Conservation (phyloP, 441 rosid species). For the Cnidoscolus chayamansa region DNA sequence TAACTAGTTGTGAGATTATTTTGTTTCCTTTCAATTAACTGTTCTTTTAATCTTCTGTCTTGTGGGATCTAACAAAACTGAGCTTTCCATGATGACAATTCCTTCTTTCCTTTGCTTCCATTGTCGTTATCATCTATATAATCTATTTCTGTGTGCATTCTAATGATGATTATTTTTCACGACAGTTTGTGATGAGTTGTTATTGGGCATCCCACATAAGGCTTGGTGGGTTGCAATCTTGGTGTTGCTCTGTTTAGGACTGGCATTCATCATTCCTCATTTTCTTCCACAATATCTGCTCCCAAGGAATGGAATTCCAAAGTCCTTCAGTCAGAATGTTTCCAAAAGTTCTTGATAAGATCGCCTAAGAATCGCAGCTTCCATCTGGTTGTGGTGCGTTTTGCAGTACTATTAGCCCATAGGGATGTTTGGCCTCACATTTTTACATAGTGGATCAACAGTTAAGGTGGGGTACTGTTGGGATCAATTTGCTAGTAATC, state of each 20-base stretch:
- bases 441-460: neutral
- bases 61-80: neutral
- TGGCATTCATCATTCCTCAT: conserved; percentile 50
- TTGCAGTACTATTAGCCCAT: neutral
- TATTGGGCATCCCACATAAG: conserved; percentile 63
- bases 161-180: conserved; percentile 12
- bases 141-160: neutral
- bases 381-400: neutral
- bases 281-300: conserved; percentile 58
- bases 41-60: neutral
- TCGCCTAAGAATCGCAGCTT: neutral
- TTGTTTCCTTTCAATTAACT: neutral
- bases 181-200: conserved; percentile 78
- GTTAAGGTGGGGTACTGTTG: neutral
- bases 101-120: neutral
- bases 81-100: neutral
- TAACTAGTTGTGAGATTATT: neutral
- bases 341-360: conserved; percentile 40
- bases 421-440: neutral
- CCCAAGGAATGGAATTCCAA: conserved; percentile 24
- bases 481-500: neutral
- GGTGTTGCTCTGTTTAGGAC: conserved; percentile 57
- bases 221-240: conserved; percentile 73
- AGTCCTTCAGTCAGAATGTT: conserved; percentile 18
- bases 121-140: neutral